phyloP scores from a whole-genome alignment of 2,329 filamentous ascomycete genomes.

The Epichloe gansuensis region DNA sequence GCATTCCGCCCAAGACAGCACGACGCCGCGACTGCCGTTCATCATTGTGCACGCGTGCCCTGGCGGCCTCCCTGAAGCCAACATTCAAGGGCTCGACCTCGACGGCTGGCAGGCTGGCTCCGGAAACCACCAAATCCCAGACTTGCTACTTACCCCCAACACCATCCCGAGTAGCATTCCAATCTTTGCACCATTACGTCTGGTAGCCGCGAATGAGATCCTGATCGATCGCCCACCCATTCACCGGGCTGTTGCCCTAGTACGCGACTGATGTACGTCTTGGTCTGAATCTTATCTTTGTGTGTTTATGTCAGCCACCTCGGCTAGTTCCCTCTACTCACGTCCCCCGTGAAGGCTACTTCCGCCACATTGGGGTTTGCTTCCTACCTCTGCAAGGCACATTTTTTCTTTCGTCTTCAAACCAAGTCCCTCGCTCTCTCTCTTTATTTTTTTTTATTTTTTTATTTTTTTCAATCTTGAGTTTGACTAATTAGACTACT shows the following conservation, averaged over 20 bases:
- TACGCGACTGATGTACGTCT: constrained; percentile 4
- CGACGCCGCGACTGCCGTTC: not conserved
- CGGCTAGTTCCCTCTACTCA: not conserved
- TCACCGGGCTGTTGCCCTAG: constrained; percentile 2
- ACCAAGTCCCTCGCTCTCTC: not conserved
- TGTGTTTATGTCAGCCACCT: not conserved
- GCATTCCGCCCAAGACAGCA: not conserved
- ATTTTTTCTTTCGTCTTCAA: not conserved
- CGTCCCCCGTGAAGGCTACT: constrained; percentile 2
- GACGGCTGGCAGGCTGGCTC: not conserved
- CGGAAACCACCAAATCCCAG: not conserved
- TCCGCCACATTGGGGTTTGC: not conserved
- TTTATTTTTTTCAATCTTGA: not conserved
- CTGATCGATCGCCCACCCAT: constrained; percentile 1
- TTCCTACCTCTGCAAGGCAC: not conserved
- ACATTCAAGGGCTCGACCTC: not conserved
- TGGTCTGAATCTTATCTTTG: not conserved
- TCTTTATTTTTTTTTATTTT: not conserved
- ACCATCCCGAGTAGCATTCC: not conserved
- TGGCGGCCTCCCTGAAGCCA: not conserved
- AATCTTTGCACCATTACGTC: not conserved
- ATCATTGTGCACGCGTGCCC: not conserved
- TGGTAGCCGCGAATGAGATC: constrained; percentile 1
- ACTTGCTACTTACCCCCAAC: not conserved
- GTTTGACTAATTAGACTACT: constrained; percentile 1